These are phyloP conservation scores for Ascochyta fabae DNA, from an alignment of 2,329 filamentous ascomycete species.

Conservation along the genomic window DNA sequence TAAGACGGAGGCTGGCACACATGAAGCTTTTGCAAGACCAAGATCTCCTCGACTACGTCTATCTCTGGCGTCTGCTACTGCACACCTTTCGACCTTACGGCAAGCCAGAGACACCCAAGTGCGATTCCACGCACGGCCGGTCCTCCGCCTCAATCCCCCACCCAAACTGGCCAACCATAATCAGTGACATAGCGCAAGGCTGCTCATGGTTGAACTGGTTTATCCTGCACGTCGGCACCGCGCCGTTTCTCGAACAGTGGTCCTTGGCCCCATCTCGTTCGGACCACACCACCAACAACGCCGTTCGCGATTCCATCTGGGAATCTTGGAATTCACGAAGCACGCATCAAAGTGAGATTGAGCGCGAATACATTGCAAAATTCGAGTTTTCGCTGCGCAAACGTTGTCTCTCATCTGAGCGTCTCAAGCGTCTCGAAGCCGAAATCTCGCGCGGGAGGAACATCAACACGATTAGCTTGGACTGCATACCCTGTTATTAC, in stretches of 20 bases:
- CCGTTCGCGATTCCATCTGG: slow-evolving; percentile 20
- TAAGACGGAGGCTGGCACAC: slow-evolving; percentile 16
- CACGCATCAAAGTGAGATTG: slow-evolving; percentile 24
- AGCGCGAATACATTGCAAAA: slow-evolving; percentile 22
- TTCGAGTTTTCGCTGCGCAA: slow-evolving; percentile 25
- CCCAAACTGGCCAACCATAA: slow-evolving; percentile 17
- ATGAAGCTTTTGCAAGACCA: slow-evolving; percentile 9
- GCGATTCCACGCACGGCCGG: background rate
- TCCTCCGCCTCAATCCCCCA: background rate
- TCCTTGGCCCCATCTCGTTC: background rate
- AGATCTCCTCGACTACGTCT: slow-evolving; percentile 23
- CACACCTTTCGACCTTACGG: slow-evolving; percentile 22
- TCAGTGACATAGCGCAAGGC: slow-evolving; percentile 21
- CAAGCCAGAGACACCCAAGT: slow-evolving; percentile 3
- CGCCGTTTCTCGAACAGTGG: slow-evolving; percentile 23
- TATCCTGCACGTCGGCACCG: slow-evolving; percentile 18
- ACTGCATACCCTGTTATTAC: slow-evolving; percentile 30
- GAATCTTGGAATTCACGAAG: slow-evolving; percentile 4
- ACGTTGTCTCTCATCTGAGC: slow-evolving; percentile 19
- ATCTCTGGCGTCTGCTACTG: slow-evolving; percentile 21
- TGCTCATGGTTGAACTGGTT: slow-evolving; percentile 31
- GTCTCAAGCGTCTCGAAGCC: slow-evolving; percentile 17
- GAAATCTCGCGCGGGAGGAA: slow-evolving; percentile 18
- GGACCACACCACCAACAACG: background rate
- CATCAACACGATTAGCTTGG: slow-evolving; percentile 26